Conservation (phyloP, 225 moss, liverwort and hornwort species). For the Physcomitrellopsis africana region DNA sequence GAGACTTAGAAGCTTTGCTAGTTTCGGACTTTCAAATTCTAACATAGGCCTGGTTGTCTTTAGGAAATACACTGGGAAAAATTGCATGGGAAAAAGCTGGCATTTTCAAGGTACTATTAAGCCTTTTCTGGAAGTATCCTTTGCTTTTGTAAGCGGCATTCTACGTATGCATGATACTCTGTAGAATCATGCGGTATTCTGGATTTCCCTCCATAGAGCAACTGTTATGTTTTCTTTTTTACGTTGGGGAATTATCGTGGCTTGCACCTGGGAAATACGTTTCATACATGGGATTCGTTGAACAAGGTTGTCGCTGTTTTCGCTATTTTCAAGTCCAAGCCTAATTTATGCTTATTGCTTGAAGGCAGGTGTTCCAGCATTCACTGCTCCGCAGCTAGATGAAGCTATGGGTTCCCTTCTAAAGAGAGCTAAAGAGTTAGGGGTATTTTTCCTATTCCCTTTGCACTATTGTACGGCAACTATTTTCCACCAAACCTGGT, state of each 20-base stretch:
- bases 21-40: conserved; percentile 20
- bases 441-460: conserved; percentile 47
- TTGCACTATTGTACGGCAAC: conserved; percentile 19
- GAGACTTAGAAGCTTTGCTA: background rate
- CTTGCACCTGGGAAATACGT: background rate
- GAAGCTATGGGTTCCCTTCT: conserved; percentile 90
- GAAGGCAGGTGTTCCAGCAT: conserved; percentile 96
- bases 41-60: conserved; percentile 23
- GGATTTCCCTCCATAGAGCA: background rate
- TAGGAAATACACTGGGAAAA: conserved; percentile 80
- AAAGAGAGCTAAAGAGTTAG: conserved; percentile 66
- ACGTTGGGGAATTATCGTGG: conserved; percentile 4
- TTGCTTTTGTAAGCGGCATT: background rate
- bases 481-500: background rate
- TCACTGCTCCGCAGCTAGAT: conserved; percentile 85
- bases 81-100: conserved; percentile 98
- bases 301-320: conserved; percentile 30
- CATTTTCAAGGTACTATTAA: conserved; percentile 85
- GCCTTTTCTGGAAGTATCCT: conserved; percentile 11
- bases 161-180: conserved; percentile 13
- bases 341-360: conserved; percentile 50
- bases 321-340: conserved; percentile 29
- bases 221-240: conserved; percentile 4
- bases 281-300: conserved; percentile 23
- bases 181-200: conserved; percentile 9